Conservation (phyloP, 176 grass and related monocot genomes). For the Aegilops umbellulata region DNA sequence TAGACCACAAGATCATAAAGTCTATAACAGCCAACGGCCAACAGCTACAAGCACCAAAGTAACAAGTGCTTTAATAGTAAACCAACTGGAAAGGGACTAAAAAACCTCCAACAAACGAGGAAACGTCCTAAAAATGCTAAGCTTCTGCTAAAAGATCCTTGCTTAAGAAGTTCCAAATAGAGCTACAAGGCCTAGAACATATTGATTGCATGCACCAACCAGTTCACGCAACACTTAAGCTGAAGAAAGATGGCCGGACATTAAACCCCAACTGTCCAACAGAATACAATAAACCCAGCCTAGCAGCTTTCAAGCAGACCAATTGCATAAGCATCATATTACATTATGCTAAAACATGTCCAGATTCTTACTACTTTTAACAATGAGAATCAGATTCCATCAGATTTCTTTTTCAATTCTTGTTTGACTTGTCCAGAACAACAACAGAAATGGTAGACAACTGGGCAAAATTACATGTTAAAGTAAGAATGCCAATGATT, state of each 20-base stretch:
- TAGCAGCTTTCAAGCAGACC: neutral
- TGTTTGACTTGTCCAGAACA: neutral
- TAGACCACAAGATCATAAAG: neutral
- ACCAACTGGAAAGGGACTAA: neutral
- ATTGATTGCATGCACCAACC: neutral
- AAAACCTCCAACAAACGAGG: neutral
- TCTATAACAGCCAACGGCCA: conserved; percentile 15
- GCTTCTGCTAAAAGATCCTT: neutral
- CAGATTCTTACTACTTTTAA: neutral
- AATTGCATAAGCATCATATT: neutral
- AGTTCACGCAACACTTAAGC: neutral
- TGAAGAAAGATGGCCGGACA: neutral
- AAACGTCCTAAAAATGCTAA: neutral
- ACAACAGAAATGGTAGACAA: neutral
- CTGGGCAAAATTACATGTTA: neutral
- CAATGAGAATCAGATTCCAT: neutral
- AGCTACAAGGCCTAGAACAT: neutral
- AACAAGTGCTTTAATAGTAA: neutral
- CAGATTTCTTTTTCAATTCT: neutral
- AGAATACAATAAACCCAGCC: neutral
- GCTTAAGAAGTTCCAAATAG: neutral
- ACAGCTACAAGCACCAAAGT: neutral
- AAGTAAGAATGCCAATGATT: neutral
- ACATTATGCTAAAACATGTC: neutral
- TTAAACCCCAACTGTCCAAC: neutral